Evolutionary conservation across 2,329 filamentous ascomycete genomes (phyloP), one percentile per base, ranked within the genome.

Genomic region (Botryosphaeria dothidea): DNA sequence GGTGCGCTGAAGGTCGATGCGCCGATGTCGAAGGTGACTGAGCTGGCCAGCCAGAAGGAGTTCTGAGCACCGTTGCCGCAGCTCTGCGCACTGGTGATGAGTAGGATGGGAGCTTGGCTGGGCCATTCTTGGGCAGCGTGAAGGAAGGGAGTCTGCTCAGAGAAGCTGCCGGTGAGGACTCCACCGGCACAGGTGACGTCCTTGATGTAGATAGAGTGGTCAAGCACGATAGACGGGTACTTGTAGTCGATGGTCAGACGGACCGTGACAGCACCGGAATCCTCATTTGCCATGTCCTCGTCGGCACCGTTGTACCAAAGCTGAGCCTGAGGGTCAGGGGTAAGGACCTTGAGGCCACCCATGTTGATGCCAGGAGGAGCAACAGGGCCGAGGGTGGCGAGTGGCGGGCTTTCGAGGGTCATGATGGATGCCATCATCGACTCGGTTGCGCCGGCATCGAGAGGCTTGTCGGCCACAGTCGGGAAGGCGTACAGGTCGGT

Each of bases 121-220:
- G 60, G 54, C 66, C 66, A 67, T 13, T 62, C 46, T 1, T 49
- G 17, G 19, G 48, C 19, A 0, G 66, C 65, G 31, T 66, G 65
- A 5, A 58, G 25, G 23, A 61, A 62, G 9, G 66, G 64, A 3
- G 60, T 49, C 21, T 36, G 38, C 25, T 65, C 56, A n/a, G 61
- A 63, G 43, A 64, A 67, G 8, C 46, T 38, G 23, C 66, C 61
- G n/a, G 11, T 29, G 57, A 3, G 46, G 56, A 25, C n/a, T 25
- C 41, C 38, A 9, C 9, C 36, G 6, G 23, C 56, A n/a, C 66
- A 67, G 11, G 62, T 61, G 11, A 66, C 61, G 13, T 43, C 48
- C 3, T 48, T 66, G 66, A 67, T 66, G 25, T 65, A 66, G 15
- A 43, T 58, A 29, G 66, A 65, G 43, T 67, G 66, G 21, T 67